A percentile compares a stretch with the other conserved stretches of the same genome.
phyloP scores from a whole-genome alignment of 2,329 filamentous ascomycete species.

The Talaromyces pinophilus region DNA sequence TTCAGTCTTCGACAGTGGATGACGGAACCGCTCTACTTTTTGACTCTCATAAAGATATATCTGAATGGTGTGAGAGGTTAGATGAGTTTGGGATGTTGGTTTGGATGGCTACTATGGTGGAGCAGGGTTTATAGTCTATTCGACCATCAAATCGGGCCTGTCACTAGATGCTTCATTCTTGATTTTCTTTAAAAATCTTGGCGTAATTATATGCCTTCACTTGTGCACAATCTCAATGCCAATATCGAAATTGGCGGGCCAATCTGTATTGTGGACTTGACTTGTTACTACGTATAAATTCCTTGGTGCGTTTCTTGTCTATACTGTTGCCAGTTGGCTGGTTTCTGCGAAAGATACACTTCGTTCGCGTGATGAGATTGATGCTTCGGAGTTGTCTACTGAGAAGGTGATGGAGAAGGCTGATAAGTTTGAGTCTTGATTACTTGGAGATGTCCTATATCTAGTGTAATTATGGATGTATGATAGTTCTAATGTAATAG shows the following conservation, averaged over 20 bases:
- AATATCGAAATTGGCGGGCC: neutral
- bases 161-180: neutral
- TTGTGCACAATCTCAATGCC: neutral
- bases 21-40: neutral
- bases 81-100: constrained; percentile 13
- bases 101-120: constrained; percentile 16
- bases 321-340: neutral
- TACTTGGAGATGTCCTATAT: neutral
- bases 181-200: neutral
- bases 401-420: neutral
- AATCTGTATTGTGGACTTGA: neutral
- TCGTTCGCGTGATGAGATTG: neutral
- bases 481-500: neutral
- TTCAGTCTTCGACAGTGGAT: neutral
- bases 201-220: neutral
- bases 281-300: neutral
- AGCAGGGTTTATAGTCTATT: neutral
- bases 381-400: neutral
- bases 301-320: neutral
- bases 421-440: neutral
- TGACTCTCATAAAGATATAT: neutral
- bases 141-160: neutral
- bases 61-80: constrained; percentile 14
- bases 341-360: neutral
- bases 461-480: neutral